phyloP scores from a whole-genome alignment of 2,329 filamentous ascomycete species.

The Dactylellina leptospora region DNA sequence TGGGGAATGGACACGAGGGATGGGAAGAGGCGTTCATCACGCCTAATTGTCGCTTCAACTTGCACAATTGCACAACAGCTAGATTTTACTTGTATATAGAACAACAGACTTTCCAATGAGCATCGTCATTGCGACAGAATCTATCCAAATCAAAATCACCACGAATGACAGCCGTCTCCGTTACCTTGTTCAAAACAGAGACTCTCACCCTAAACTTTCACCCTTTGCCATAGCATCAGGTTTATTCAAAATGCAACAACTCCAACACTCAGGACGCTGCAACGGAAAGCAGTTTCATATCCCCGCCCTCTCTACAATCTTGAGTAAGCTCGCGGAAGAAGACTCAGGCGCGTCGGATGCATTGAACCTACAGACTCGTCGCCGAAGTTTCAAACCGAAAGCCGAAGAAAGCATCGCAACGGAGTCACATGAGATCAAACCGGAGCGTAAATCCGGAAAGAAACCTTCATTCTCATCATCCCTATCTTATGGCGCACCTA shows the following conservation, averaged over 20 bases:
- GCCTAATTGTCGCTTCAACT: slow-evolving; percentile 8
- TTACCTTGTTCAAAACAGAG: no score
- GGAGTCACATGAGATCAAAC: background rate
- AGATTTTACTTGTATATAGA: slow-evolving; percentile 3
- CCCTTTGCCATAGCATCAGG: background rate
- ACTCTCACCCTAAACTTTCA: no score
- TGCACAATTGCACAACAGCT: background rate
- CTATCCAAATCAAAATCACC: no score
- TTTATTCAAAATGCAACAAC: slow-evolving; percentile 26
- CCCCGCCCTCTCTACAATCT: background rate
- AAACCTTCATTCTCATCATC: background rate
- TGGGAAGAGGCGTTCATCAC: slow-evolving; percentile 36
- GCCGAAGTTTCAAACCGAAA: slow-evolving; percentile 1
- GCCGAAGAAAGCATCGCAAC: background rate
- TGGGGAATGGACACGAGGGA: background rate
- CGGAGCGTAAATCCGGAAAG: no score
- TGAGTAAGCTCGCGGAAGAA: background rate
- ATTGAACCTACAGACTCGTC: background rate
- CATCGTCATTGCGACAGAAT: no score
- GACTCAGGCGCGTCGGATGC: slow-evolving; percentile 3
- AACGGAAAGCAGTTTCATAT: background rate
- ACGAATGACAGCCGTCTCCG: no score
- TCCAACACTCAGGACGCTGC: slow-evolving; percentile 11
- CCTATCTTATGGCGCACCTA: no score
- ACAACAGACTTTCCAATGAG: background rate